Conservation (phyloP, 768 basidiomycete species). For the Termitomyces sp. region DNA sequence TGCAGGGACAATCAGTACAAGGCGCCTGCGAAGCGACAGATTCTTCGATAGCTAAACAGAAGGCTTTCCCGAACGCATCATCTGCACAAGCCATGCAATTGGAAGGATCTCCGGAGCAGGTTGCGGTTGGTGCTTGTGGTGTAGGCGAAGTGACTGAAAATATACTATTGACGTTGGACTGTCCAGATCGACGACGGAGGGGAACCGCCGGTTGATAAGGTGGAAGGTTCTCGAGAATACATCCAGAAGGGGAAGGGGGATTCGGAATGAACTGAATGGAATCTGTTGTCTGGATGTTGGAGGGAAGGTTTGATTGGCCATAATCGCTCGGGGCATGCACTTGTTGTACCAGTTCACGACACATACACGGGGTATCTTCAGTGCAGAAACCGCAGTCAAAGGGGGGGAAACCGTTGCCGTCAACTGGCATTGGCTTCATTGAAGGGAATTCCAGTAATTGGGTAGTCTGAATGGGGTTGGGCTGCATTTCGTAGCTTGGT, state of each 20-base stretch:
- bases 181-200: conserved; percentile 54
- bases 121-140: conserved; percentile 26
- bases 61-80: conserved; percentile 84
- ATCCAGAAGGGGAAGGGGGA: conserved; percentile 31
- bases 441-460: conserved; percentile 29
- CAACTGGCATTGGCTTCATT: conserved; percentile 21
- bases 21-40: conserved; percentile 48
- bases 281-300: conserved; percentile 21
- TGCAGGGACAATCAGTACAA: conserved; percentile 56
- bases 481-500: conserved; percentile 27
- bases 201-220: conserved; percentile 82
- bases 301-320: conserved; percentile 16
- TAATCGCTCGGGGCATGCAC: conserved; percentile 23
- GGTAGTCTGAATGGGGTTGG: conserved; percentile 22
- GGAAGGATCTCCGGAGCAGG: conserved; percentile 82
- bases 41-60: conserved; percentile 73
- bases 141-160: conserved; percentile 45
- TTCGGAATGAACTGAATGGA: conserved; percentile 21
- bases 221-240: conserved; percentile 74
- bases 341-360: conserved; percentile 63
- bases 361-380: conserved; percentile 70
- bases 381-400: conserved; percentile 77
- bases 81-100: conserved; percentile 85
- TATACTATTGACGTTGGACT: conserved; percentile 39
- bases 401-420: conserved; percentile 33